A percentile compares a stretch with the other conserved stretches of the same genome.
Conservation (phyloP, 225 moss, liverwort and hornwort genomes). For the Marchantia paleacea region DNA sequence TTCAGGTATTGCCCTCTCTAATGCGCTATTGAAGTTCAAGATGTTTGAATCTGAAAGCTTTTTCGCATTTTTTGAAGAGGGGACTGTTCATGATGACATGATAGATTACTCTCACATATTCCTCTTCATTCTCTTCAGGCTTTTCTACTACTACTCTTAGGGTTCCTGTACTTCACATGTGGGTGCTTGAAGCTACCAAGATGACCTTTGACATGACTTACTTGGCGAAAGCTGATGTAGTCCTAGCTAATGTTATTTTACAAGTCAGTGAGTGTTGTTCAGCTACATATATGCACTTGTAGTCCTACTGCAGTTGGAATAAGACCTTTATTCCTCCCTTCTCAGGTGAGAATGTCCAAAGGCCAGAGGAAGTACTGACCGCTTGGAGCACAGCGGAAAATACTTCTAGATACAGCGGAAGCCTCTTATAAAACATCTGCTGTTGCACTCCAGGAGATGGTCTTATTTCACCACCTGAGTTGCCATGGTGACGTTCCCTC, state of each 20-base stretch:
- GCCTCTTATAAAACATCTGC: constrained; percentile 30
- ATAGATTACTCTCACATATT: neutral
- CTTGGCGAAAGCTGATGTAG: too few relatives aligned
- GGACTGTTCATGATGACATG: neutral
- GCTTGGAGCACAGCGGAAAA: constrained; percentile 72
- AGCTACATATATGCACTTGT: too few relatives aligned
- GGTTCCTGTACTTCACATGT: neutral
- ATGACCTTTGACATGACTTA: neutral
- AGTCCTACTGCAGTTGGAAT: neutral
- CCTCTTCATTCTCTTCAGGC: neutral
- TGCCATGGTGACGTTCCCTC: constrained; percentile 45
- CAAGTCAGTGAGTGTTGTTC: too few relatives aligned
- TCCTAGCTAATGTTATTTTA: too few relatives aligned
- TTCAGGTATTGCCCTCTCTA: neutral
- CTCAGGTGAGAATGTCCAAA: neutral
- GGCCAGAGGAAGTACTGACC: constrained; percentile 35
- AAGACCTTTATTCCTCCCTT: neutral
- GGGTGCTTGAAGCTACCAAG: neutral
- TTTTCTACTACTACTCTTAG: neutral
- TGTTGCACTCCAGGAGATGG: neutral
- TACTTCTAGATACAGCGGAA: constrained; percentile 72
- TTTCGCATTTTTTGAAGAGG: neutral
- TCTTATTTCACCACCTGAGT: neutral
- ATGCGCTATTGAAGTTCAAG: neutral
- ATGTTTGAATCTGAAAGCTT: too few relatives aligned